Base-by-base conservation (phyloP, 169 alveolate genomes). In the Besnoitia besnoiti region DNA sequence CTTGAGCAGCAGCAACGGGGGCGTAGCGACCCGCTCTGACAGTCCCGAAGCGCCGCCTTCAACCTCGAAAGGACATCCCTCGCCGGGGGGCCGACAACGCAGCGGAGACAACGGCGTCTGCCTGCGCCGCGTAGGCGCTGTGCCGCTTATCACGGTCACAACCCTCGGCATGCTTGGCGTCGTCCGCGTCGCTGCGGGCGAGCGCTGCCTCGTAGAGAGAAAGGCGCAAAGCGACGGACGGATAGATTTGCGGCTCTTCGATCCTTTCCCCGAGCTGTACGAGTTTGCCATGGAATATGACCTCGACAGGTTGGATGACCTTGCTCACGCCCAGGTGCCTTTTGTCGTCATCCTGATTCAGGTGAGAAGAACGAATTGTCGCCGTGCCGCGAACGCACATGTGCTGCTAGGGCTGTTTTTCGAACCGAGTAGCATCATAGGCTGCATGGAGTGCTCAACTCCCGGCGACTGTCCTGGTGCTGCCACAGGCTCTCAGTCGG, bases 301-400 rank as follows among this genome's bases (percentile, higher is more conserved):
- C 73, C 84, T 96, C 30, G 95, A 95, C 67, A 93, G 85, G 47
- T 42, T 95, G 55, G 97, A 95, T 73, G 93, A 93, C 40, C 91
- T 92, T 49, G 90, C 93, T n/a, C 97, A 96, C 84, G 55, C 94
- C 44, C 98, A 97, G 82, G 95, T 96, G 42, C 99, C 99, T 44
- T 97, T 90, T 90, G 94, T 95, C 55, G 95, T 96, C 46, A 95
- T 98, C 67, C 91, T 97, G 39, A 80, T 96, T 67, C 94, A 97
- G 88, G 96, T 96, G 49, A 40, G 82, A 16, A 27, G n/a, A 16
- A n/a, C n/a, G n/a, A n/a, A n/a, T n/a, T n/a, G n/a, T n/a, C n/a
- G n/a, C n/a, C n/a, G n/a, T n/a, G n/a, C n/a, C n/a, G n/a, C n/a
- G n/a, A n/a, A n/a, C n/a, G n/a, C n/a, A n/a, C n/a, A n/a, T n/a